A percentile compares a stretch with the other conserved stretches of the same genome.
phyloP scores from a whole-genome alignment of 306 rosid species.

The Inga oerstediana region DNA sequence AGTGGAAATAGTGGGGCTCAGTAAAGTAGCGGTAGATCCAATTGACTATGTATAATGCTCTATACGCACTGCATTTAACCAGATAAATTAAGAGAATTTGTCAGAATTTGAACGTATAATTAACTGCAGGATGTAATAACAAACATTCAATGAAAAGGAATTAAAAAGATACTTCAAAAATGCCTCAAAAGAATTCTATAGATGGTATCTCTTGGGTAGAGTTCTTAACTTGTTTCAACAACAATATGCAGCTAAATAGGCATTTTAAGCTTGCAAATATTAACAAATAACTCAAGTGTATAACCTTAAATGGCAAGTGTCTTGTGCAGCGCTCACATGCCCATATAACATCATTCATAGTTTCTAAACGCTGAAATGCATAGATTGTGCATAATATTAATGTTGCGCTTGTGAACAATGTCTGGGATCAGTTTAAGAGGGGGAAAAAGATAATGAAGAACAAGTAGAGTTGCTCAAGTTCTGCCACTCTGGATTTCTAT shows the following conservation, averaged over 20 bases:
- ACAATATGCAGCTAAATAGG: constrained; percentile 13
- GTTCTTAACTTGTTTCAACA: constrained; percentile 16
- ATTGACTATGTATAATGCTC: constrained; percentile 79
- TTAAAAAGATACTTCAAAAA: not conserved
- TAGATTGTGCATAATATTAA: not conserved
- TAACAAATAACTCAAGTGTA: constrained; percentile 5
- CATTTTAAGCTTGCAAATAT: not conserved
- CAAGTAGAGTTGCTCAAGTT: not conserved
- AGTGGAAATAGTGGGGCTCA: constrained; percentile 71
- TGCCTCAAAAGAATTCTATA: constrained; percentile 3
- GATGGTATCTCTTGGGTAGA: not conserved
- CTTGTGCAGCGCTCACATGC: constrained; percentile 1
- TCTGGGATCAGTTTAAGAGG: not conserved
- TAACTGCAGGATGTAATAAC: constrained; percentile 14
- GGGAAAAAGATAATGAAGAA: not conserved
- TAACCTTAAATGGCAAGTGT: not conserved
- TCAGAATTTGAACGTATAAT: constrained; percentile 13
- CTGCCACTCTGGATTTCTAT: not conserved
- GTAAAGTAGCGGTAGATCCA: constrained; percentile 95
- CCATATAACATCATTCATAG: constrained; percentile 17
- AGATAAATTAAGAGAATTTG: constrained; percentile 6
- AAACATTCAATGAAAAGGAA: constrained; percentile 16
- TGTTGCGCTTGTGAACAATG: constrained; percentile 11
- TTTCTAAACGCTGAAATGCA: not conserved
- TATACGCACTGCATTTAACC: constrained; percentile 72